Evolutionary conservation across 202 grass and related monocot genomes (phyloP).

Genomic region (Bolboschoenoplectus hybrid): DNA sequence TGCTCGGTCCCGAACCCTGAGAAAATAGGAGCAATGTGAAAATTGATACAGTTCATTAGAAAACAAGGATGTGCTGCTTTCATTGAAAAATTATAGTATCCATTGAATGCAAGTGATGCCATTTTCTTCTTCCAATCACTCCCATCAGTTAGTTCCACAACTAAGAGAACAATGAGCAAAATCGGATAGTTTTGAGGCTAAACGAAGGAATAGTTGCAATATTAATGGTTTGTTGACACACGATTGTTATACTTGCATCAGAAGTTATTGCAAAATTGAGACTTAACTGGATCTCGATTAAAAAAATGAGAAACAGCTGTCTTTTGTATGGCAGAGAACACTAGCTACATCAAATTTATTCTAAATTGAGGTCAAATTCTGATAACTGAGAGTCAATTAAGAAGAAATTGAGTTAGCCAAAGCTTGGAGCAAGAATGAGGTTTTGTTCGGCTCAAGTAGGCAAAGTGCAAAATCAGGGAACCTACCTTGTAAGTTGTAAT

Average conservation of each 20-base stretch:
- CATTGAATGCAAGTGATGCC: neutral
- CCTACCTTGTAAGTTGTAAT: neutral
- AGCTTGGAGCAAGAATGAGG: neutral
- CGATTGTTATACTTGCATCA: neutral
- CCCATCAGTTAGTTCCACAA: neutral
- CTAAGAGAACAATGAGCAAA: neutral
- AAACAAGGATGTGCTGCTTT: neutral
- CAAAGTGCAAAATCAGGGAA: slow-evolving; percentile 23
- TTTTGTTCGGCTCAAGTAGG: neutral
- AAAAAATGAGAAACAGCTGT: neutral
- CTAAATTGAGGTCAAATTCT: neutral
- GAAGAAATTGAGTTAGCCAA: neutral
- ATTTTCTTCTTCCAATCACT: neutral
- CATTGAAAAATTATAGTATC: neutral
- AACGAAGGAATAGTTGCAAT: slow-evolving; percentile 27
- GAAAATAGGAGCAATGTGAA: slow-evolving; percentile 31
- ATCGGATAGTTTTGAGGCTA: neutral
- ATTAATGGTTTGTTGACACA: neutral
- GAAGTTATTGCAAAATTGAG: neutral
- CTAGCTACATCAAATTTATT: neutral
- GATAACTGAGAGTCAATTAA: neutral
- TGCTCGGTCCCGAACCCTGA: slow-evolving; percentile 83
- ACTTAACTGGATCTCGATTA: neutral
- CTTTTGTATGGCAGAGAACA: neutral
- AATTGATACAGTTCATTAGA: neutral